Evolutionary conservation across 805 yeast species (phyloP).

Genomic region (Saccharomycopsis malanga): DNA sequence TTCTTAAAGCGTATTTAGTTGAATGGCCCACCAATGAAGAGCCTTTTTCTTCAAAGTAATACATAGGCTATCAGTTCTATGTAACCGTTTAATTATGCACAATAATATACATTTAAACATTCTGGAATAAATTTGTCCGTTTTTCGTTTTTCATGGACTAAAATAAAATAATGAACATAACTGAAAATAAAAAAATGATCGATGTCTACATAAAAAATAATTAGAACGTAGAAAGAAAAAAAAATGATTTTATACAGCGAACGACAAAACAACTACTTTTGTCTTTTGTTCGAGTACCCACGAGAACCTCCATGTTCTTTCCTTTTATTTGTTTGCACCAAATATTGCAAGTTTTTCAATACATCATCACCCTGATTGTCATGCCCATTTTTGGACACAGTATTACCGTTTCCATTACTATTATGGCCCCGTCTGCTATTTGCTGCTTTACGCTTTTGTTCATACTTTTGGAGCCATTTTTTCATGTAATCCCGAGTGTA

Average conservation of each 20-base stretch:
- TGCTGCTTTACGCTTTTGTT: not conserved
- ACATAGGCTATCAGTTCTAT: too few relatives aligned
- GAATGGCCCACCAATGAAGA: too few relatives aligned
- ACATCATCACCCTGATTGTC: not conserved
- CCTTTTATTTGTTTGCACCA: not conserved
- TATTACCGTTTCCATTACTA: not conserved
- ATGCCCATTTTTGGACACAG: too few relatives aligned
- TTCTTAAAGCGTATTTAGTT: too few relatives aligned
- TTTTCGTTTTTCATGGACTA: not conserved
- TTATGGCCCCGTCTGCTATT: not conserved
- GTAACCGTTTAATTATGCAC: too few relatives aligned
- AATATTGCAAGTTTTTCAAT: slow-evolving; percentile 2
- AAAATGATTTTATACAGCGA: not conserved
- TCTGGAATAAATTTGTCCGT: too few relatives aligned
- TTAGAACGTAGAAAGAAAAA: not conserved
- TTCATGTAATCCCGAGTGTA: slow-evolving; percentile 63
- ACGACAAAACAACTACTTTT: too few relatives aligned
- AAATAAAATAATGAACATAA: not conserved
- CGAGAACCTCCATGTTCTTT: not conserved
- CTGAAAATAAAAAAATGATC: not conserved
- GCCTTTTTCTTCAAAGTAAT: too few relatives aligned
- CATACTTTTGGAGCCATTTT: slow-evolving; percentile 31
- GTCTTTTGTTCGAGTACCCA: not conserved
- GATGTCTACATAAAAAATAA: not conserved
- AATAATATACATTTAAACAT: too few relatives aligned